A percentile compares a stretch with the other conserved stretches of the same genome.
Evolutionary conservation across 2,329 filamentous ascomycete genomes (phyloP).

Genomic region (Didymella keratinophila): DNA sequence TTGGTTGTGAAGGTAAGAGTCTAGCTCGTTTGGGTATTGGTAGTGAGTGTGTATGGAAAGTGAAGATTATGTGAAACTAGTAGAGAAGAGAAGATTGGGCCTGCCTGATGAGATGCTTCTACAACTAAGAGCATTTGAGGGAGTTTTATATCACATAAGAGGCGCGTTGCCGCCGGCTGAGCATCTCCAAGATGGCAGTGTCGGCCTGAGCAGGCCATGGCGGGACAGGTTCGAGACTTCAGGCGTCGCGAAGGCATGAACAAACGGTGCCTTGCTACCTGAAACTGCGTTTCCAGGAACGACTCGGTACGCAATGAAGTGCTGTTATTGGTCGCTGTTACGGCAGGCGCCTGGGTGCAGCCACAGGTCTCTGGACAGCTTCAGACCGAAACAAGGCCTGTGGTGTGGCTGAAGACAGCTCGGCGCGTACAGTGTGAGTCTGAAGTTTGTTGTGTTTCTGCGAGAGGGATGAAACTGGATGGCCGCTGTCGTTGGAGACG

Average conservation of each 20-base stretch:
- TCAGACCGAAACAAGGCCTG: slow-evolving; percentile 23
- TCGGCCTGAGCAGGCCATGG: slow-evolving; percentile 38
- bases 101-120: slow-evolving; percentile 46
- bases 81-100: slow-evolving; percentile 41
- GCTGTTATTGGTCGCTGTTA: slow-evolving; percentile 37
- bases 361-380: slow-evolving; percentile 28
- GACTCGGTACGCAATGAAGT: slow-evolving; percentile 15
- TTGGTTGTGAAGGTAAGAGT: slow-evolving; percentile 37
- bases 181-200: slow-evolving; percentile 29
- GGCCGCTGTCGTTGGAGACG: slow-evolving; percentile 30
- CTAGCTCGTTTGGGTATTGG: slow-evolving; percentile 44
- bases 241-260: slow-evolving; percentile 44
- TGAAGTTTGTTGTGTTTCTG: slow-evolving; percentile 38
- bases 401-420: slow-evolving; percentile 35
- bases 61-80: slow-evolving; percentile 37
- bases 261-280: slow-evolving; percentile 28
- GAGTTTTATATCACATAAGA: slow-evolving; percentile 45
- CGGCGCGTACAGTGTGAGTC: slow-evolving; percentile 13
- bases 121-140: slow-evolving; percentile 45
- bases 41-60: slow-evolving; percentile 22
- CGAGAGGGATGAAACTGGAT: slow-evolving; percentile 46
- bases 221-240: slow-evolving; percentile 47
- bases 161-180: slow-evolving; percentile 37
- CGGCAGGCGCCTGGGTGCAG: slow-evolving; percentile 35
- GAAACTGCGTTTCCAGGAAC: slow-evolving; percentile 28